A percentile compares a stretch with the other conserved stretches of the same genome.
Evolutionary conservation across 768 basidiomycete species (phyloP).

Genomic region (Xerocomellus intermedius): DNA sequence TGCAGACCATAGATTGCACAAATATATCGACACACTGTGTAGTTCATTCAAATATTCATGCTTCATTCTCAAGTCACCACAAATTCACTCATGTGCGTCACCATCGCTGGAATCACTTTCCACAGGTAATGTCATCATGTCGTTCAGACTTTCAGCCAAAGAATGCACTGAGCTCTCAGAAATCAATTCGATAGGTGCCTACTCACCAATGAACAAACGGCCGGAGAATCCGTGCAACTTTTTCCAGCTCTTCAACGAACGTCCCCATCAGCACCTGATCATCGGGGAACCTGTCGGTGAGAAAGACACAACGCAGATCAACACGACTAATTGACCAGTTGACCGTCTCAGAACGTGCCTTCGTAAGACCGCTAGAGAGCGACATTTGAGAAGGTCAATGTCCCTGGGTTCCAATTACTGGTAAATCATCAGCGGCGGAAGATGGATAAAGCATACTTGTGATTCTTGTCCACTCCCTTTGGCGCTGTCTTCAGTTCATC

Average conservation of each 20-base stretch:
- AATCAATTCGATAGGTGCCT: not conserved
- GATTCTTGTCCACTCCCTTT: constrained; percentile 83
- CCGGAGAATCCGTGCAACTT: constrained; percentile 52
- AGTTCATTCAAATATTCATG: constrained; percentile 3
- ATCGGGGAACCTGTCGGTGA: constrained; percentile 61
- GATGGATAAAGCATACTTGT: constrained; percentile 49
- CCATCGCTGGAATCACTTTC: constrained; percentile 17
- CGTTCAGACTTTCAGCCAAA: constrained; percentile 52
- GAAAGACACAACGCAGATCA: constrained; percentile 16
- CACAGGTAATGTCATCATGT: constrained; percentile 60
- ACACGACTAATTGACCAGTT: not conserved
- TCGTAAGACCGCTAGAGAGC: constrained; percentile 69
- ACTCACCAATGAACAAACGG: constrained; percentile 82
- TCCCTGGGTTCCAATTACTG: constrained; percentile 47
- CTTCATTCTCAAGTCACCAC: not conserved
- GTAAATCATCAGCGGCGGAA: not conserved
- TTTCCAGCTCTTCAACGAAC: constrained; percentile 62
- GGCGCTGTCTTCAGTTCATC: constrained; percentile 90
- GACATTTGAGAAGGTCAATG: constrained; percentile 87
- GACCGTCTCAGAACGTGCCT: constrained; percentile 39
- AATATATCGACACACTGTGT: not conserved
- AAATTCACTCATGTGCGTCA: constrained; percentile 7
- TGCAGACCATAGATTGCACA: not conserved
- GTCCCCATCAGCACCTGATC: constrained; percentile 61
- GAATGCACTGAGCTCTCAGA: not conserved